Conservation (phyloP, 2,329 filamentous ascomycete species). For the Dryadomyces quercus-mongolicae region DNA sequence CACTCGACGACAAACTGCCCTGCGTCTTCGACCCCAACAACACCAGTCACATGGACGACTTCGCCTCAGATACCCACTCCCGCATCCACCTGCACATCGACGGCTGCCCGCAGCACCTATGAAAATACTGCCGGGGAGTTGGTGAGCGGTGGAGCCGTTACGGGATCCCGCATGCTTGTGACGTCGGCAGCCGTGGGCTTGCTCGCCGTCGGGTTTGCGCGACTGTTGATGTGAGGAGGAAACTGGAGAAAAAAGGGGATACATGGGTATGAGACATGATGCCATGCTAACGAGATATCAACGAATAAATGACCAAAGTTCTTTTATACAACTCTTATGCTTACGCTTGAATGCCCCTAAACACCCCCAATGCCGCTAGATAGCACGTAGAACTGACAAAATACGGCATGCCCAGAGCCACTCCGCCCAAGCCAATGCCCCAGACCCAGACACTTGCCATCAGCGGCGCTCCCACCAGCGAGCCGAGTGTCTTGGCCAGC, state of each 20-base stretch:
- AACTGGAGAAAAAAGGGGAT: neutral
- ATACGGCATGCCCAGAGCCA: conserved; percentile 26
- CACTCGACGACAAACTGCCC: neutral
- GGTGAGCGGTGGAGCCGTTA: neutral
- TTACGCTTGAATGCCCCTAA: conserved; percentile 10
- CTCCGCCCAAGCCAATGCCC: conserved; percentile 26
- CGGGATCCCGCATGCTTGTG: neutral
- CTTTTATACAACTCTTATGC: too few species aligned
- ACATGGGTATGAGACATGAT: neutral
- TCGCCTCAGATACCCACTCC: neutral
- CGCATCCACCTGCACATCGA: neutral
- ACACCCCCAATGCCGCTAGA: conserved; percentile 20
- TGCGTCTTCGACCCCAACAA: neutral
- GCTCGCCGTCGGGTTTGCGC: conserved; percentile 6
- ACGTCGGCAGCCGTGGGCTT: neutral
- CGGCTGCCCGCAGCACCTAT: neutral
- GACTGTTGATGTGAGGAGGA: conserved; percentile 4
- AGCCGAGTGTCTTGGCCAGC: conserved; percentile 35
- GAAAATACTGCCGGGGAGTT: neutral
- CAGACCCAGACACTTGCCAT: conserved; percentile 35
- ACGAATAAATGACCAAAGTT: too few species aligned
- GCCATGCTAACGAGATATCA: neutral
- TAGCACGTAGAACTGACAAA: conserved; percentile 27
- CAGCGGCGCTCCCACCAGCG: conserved; percentile 31
- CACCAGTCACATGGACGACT: too few species aligned